Conservation (phyloP, 352 stramenopile species). For the Nothophytophthora sp. region DNA sequence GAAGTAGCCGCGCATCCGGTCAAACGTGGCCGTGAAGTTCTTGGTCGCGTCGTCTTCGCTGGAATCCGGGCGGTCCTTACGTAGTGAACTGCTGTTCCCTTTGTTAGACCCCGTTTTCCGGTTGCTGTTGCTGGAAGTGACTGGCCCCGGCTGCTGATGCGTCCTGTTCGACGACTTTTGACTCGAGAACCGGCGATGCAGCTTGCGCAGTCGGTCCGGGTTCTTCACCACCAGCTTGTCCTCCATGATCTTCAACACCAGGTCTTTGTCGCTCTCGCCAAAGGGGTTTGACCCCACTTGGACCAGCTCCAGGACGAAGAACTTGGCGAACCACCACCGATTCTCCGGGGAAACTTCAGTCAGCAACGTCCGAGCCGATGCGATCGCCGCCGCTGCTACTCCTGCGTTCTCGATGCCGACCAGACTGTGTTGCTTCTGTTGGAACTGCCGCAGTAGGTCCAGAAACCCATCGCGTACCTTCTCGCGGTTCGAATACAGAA, state of each 20-base stretch:
- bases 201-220: slow-evolving; percentile 61
- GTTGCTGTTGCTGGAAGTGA: slow-evolving; percentile 3
- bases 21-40: slow-evolving; percentile 23
- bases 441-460: slow-evolving; percentile 53
- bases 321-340: slow-evolving; percentile 75
- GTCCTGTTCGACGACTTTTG: slow-evolving; percentile 38
- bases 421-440: slow-evolving; percentile 59
- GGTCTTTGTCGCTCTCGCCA: slow-evolving; percentile 71
- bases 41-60: slow-evolving; percentile 17
- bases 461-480: slow-evolving; percentile 67
- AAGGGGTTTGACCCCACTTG: slow-evolving; percentile 72
- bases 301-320: slow-evolving; percentile 71
- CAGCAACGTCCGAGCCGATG: slow-evolving; percentile 35
- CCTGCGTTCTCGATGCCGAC: slow-evolving; percentile 37
- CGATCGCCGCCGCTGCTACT: slow-evolving; percentile 24
- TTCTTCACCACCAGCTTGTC: slow-evolving; percentile 71
- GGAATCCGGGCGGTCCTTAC: slow-evolving; percentile 10
- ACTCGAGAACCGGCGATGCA: slow-evolving; percentile 70
- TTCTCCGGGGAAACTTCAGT: slow-evolving; percentile 51
- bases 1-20: slow-evolving; percentile 43
- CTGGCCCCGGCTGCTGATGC: neutral
- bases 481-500: slow-evolving; percentile 69
- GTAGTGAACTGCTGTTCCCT: slow-evolving; percentile 5
- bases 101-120: slow-evolving; percentile 11
- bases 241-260: slow-evolving; percentile 70